A percentile compares a stretch with the other conserved stretches of the same genome.
phyloP scores from a whole-genome alignment of 2,329 filamentous ascomycete genomes.

The Colletotrichum eremochloae region DNA sequence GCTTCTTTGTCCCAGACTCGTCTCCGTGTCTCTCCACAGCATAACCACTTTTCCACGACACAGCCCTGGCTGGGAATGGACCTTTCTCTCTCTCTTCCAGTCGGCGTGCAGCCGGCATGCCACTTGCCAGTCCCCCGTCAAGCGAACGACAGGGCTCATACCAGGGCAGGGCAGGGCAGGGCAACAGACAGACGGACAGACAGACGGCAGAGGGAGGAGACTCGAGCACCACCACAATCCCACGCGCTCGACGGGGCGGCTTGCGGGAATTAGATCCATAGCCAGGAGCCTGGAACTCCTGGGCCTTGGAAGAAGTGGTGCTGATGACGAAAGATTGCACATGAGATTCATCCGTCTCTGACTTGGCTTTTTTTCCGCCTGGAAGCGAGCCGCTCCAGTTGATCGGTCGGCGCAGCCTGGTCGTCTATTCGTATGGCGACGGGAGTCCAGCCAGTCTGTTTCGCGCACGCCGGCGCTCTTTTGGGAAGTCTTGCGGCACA shows the following conservation, averaged over 20 bases:
- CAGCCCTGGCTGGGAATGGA: constrained; percentile 31
- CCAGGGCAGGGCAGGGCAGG: constrained; percentile 25
- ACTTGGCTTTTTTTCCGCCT: constrained; percentile 3
- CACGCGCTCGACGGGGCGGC: constrained; percentile 30
- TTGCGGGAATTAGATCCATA: constrained; percentile 41
- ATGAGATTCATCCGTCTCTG: constrained; percentile 25
- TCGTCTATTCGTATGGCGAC: not conserved
- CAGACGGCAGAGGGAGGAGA: not conserved
- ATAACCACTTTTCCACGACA: constrained; percentile 35
- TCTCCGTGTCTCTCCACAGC: constrained; percentile 35
- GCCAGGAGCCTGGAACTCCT: constrained; percentile 36
- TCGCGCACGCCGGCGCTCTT: constrained; percentile 8
- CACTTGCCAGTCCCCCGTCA: constrained; percentile 11
- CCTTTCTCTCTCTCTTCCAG: constrained; percentile 1
- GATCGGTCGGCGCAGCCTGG: constrained; percentile 12
- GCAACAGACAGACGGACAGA: not conserved
- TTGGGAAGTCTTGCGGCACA: constrained; percentile 27
- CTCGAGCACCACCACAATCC: constrained; percentile 14
- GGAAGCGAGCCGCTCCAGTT: not conserved
- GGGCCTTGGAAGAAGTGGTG: constrained; percentile 34
- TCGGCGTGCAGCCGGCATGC: constrained; percentile 19
- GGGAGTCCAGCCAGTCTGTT: constrained; percentile 2
- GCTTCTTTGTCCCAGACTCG: constrained; percentile 6
- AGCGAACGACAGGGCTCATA: constrained; percentile 29
- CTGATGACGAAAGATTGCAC: constrained; percentile 39